Base-by-base conservation (phyloP, 1,139 yeast species). In the Yamadazyma sp. region DNA sequence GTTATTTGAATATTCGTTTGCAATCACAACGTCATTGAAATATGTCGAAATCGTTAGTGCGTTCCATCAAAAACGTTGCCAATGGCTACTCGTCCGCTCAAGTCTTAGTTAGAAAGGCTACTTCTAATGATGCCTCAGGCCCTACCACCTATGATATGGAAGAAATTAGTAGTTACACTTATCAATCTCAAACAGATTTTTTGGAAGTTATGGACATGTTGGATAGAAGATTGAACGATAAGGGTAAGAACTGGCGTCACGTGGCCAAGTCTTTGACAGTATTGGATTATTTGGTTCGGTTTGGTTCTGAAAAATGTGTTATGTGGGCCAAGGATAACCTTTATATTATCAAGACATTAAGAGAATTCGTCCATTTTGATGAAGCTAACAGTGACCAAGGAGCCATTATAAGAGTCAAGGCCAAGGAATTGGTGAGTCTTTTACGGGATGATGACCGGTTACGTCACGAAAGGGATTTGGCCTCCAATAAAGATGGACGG, bases 161-260 rank as follows among this genome's bases (percentile, higher is more conserved):
- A 50, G 96, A 88, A 42, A 73, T 92, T 27, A 84, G 96, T 9
- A 75, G 79, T 41, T 71, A 77, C 51, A 86, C 97, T 2, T 85
- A 78, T 57, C 85, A 82, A 48, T 71, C 71, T 8, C 76, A 75
- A 48, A 81, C 86, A 6, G 96, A 88, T 51, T 82, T 90, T 51
- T 75, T 88, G 55, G 96, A 90, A 54, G 80, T 92, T 34, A 86
- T 92, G 96, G 97, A 92, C 57, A 89, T 94, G 88, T 64, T 92
- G 38, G 98, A 90, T 64, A 82, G 90, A 51, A 77, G 99, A 48
- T 71, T 94, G 52, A 92, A 92, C 57, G 98, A 92, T 57, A 90
- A 90, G 69, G 98, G 98, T 43, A 92, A 90, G 61, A 87, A 92
- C 64, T 92, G 98, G 98, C 79, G 97, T 50, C 99, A 92, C 62